Percentiles rank a stretch among this genome's conserved stretches.
Evolutionary conservation across 306 rosid genomes (phyloP).

Genomic region (Prunus persica): Prunus_persica_NCBIv2 NC_034013.1:16004501-16005000

Average conservation of each 20-base stretch:
- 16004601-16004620: conserved; percentile 54
- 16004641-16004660: conserved; percentile 43
- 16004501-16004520: conserved; percentile 56
- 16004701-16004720: conserved; percentile 48
- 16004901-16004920: conserved; percentile 14
- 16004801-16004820: conserved; percentile 66
- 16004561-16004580: conserved; percentile 79
- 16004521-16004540: conserved; percentile 44
- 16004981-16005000: neutral
- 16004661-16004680: conserved; percentile 32
- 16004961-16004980: conserved; percentile 4
- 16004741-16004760: conserved; percentile 70
- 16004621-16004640: conserved; percentile 52
- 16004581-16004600: conserved; percentile 50
- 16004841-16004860: conserved; percentile 4
- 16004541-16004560: conserved; percentile 59
- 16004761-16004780: conserved; percentile 58
- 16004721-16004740: conserved; percentile 53
- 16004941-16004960: conserved; percentile 21
- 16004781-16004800: conserved; percentile 46
- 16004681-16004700: conserved; percentile 30
- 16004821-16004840: conserved; percentile 41
- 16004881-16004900: neutral
- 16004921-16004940: conserved; percentile 19
- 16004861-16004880: conserved; percentile 11